phyloP scores from a whole-genome alignment of 1,139 yeast genomes.

The Pichia sp. region DNA sequence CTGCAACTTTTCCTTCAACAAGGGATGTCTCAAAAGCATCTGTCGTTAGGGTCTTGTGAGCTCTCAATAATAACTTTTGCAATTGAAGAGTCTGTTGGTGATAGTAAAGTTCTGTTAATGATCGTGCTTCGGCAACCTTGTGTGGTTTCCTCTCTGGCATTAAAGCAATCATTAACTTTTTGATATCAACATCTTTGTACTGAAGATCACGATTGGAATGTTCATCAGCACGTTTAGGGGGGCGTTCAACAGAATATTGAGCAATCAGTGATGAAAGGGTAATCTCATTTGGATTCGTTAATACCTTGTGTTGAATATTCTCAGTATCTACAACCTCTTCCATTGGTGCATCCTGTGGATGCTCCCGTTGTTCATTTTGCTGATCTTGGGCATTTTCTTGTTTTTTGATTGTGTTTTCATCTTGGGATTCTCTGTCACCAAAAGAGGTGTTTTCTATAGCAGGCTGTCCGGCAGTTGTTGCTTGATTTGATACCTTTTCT shows the following conservation, averaged over 20 bases:
- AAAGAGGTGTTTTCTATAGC: too few species aligned
- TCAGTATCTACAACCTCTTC: not conserved
- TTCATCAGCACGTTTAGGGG: constrained; percentile 27
- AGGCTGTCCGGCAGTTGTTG: not conserved
- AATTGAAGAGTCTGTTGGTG: constrained; percentile 85
- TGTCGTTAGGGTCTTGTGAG: constrained; percentile 82
- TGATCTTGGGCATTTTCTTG: not conserved
- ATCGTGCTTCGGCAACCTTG: constrained; percentile 50
- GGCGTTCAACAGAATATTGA: constrained; percentile 21
- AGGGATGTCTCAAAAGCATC: constrained; percentile 81
- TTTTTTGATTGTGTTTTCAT: not conserved
- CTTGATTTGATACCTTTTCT: not conserved
- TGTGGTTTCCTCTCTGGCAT: constrained; percentile 47
- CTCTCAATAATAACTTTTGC: constrained; percentile 72
- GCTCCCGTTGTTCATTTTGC: not conserved
- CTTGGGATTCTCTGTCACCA: too few species aligned
- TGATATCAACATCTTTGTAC: constrained; percentile 33
- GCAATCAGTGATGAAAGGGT: constrained; percentile 28
- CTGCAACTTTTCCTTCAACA: constrained; percentile 90
- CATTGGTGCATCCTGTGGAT: not conserved
- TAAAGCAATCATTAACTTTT: constrained; percentile 38
- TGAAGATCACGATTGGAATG: constrained; percentile 29
- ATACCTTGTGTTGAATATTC: not conserved
- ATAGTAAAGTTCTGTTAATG: constrained; percentile 81
- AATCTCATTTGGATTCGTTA: constrained; percentile 21